phyloP scores from a whole-genome alignment of 345 rosid species.

The Diplotaxis tenuifolia region DNA sequence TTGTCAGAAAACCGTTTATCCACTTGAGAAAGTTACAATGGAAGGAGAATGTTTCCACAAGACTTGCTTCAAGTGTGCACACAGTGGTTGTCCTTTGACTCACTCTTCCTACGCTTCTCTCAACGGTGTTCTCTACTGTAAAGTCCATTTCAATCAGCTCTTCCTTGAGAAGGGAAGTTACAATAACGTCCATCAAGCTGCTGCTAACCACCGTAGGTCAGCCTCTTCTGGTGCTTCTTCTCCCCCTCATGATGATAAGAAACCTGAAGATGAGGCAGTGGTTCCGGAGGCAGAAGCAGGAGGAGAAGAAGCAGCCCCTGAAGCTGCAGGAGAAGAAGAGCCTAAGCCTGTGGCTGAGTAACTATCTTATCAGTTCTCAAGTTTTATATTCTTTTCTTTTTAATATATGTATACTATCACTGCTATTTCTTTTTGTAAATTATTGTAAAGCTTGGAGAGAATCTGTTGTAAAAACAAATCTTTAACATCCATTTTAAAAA shows the following conservation, averaged over 20 bases:
- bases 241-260: slow-evolving; percentile 47
- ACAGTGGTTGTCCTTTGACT: slow-evolving; percentile 81
- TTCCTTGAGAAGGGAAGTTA: slow-evolving; percentile 97
- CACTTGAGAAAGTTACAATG: slow-evolving; percentile 86
- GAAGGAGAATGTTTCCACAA: slow-evolving; percentile 92
- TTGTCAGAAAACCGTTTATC: slow-evolving; percentile 86
- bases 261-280: slow-evolving; percentile 1
- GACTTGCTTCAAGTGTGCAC: slow-evolving; percentile 86
- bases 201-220: slow-evolving; percentile 71
- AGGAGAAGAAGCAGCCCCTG: slow-evolving; percentile 18
- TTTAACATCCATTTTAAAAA: neutral
- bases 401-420: slow-evolving; percentile 12
- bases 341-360: slow-evolving; percentile 12
- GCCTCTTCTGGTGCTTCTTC: slow-evolving; percentile 39
- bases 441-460: neutral
- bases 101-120: slow-evolving; percentile 93
- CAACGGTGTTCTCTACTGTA: slow-evolving; percentile 90
- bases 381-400: slow-evolving; percentile 22
- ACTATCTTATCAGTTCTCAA: neutral
- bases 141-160: slow-evolving; percentile 86
- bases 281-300: slow-evolving; percentile 21
- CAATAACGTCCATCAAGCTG: slow-evolving; percentile 73
- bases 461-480: neutral
- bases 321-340: slow-evolving; percentile 24
- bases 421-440: neutral